These are phyloP conservation scores for Aspergillus thermomutatus DNA, from an alignment of 2,329 filamentous ascomycete species.

Conservation along the genomic window DNA sequence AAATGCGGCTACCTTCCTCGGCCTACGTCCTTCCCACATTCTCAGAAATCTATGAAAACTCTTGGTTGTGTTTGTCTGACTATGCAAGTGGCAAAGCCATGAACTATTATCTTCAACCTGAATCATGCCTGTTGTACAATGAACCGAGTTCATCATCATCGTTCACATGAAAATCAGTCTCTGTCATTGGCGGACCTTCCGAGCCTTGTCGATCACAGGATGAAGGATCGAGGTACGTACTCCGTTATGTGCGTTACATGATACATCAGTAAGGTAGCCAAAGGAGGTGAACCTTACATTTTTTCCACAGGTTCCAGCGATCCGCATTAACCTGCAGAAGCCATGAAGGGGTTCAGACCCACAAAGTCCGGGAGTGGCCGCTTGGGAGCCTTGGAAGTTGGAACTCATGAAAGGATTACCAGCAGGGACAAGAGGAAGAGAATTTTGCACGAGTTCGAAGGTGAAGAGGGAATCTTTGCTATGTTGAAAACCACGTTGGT, in stretches of 20 bases:
- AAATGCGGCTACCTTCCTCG: background rate
- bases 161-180: background rate
- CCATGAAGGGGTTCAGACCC: conserved; percentile 5
- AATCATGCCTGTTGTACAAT: background rate
- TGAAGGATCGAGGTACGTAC: background rate
- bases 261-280: background rate
- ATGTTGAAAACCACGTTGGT: background rate
- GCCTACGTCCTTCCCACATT: background rate
- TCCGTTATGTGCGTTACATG: background rate
- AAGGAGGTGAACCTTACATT: background rate
- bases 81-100: background rate
- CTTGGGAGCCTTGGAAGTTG: background rate
- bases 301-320: background rate
- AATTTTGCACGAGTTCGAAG: background rate
- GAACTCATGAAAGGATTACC: conserved; percentile 7
- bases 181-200: background rate
- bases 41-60: background rate
- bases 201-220: background rate
- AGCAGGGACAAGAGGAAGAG: background rate
- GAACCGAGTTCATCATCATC: background rate
- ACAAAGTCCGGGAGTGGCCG: conserved; percentile 11
- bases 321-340: background rate
- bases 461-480: background rate
- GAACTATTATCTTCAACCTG: background rate
- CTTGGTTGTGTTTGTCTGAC: background rate